Conservation (phyloP, 768 basidiomycete genomes). For the Lepiota venenata region DNA sequence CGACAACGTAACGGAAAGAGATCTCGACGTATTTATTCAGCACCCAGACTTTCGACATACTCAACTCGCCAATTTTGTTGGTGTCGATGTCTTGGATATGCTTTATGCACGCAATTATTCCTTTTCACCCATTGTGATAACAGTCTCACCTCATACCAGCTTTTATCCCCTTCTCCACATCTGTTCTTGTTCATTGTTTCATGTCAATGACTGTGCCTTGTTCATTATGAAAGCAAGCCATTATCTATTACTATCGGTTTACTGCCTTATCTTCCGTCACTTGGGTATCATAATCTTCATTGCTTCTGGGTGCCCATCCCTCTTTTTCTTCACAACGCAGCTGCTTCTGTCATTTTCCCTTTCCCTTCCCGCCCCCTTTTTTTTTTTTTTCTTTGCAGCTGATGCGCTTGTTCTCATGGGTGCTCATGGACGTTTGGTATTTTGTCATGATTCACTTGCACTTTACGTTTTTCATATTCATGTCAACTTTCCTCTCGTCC, state of each 20-base stretch:
- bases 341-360: neutral
- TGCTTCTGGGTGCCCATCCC: neutral
- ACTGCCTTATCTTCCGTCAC: conserved; percentile 5
- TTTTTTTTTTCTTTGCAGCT: neutral
- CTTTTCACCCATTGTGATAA: conserved; percentile 9
- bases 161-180: neutral
- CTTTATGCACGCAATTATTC: neutral
- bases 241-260: conserved; percentile 9
- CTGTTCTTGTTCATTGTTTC: conserved; percentile 7
- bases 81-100: conserved; percentile 8
- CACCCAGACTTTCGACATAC: neutral
- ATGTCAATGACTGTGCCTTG: conserved; percentile 9
- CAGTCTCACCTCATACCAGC: conserved; percentile 1
- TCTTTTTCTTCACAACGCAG: neutral
- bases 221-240: conserved; percentile 10
- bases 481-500: neutral
- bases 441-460: neutral
- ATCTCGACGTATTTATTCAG: neutral
- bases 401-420: neutral
- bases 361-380: neutral
- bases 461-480: neutral
- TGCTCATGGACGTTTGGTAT: conserved; percentile 8
- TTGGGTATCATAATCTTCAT: conserved; percentile 2
- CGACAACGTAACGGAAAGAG: neutral
- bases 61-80: neutral